These are phyloP conservation scores for Erodium texanum DNA, from an alignment of 441 rosid species.

Conservation along the genomic window DNA sequence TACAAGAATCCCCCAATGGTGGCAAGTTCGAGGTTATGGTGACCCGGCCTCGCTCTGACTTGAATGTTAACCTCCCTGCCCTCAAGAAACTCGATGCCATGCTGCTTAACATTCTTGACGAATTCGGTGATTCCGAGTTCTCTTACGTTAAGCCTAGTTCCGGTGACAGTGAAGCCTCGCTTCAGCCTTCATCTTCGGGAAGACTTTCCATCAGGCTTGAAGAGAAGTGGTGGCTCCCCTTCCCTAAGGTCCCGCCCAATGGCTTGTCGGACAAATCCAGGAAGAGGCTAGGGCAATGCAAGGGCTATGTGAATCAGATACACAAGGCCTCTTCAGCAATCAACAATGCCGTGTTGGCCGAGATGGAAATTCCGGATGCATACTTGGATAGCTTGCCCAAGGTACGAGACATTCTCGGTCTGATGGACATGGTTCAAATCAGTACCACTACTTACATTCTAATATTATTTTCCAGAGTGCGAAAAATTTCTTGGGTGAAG, in stretches of 20 bases:
- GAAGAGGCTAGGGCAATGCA: conserved; percentile 37
- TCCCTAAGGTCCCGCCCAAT: conserved; percentile 35
- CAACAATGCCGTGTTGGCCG: conserved; percentile 40
- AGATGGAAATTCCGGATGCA: conserved; percentile 56
- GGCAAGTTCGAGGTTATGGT: conserved; percentile 39
- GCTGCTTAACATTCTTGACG: conserved; percentile 35
- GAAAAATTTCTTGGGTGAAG: conserved; percentile 49
- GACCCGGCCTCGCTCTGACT: conserved; percentile 50
- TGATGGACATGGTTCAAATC: too few species aligned
- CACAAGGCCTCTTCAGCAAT: conserved; percentile 55
- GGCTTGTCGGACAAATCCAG: conserved; percentile 41
- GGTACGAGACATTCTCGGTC: conserved; percentile 29
- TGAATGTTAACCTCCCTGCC: conserved; percentile 52
- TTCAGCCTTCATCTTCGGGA: conserved; percentile 17
- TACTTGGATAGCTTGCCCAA: conserved; percentile 55
- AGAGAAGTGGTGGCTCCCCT: conserved; percentile 60
- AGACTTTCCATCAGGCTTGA: conserved; percentile 27
- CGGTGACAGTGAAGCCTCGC: conserved; percentile 10
- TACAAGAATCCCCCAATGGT: conserved; percentile 37
- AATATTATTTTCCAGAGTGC: conserved; percentile 30
- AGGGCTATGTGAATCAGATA: conserved; percentile 43
- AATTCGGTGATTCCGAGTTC: conserved; percentile 34
- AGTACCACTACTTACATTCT: background rate
- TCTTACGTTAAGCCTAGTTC: conserved; percentile 34
- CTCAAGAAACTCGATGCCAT: conserved; percentile 50